A percentile compares a stretch with the other conserved stretches of the same genome.
These are phyloP conservation scores for Salvia miltiorrhiza DNA, from an alignment of 257 asterid species.

Conservation along the genomic window DNA sequence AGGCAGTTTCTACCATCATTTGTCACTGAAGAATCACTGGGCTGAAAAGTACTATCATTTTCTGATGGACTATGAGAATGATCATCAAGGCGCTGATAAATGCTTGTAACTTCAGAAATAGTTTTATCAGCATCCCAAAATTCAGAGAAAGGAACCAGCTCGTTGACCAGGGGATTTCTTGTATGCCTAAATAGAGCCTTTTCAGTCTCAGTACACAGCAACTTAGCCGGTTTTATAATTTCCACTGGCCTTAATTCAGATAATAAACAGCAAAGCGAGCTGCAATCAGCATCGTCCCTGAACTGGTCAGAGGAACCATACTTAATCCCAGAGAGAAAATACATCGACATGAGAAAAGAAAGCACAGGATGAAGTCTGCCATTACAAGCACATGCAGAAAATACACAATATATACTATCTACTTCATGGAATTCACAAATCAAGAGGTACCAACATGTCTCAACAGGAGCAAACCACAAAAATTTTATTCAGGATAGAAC, in stretches of 20 bases:
- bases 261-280: conserved; percentile 71
- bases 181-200: conserved; percentile 71
- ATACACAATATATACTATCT: not conserved
- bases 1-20: conserved; percentile 40
- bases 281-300: conserved; percentile 92
- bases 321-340: conserved; percentile 16
- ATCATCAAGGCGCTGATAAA: conserved; percentile 42
- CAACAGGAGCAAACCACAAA: not conserved
- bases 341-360: conserved; percentile 15
- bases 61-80: conserved; percentile 34
- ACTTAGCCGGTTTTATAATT: conserved; percentile 83
- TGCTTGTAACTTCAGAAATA: conserved; percentile 49
- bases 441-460: not conserved
- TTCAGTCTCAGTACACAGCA: conserved; percentile 84
- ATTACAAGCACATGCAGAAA: not conserved
- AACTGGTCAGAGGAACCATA: conserved; percentile 52
- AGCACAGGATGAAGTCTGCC: conserved; percentile 3
- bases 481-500: not conserved
- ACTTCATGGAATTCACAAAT: not conserved
- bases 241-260: conserved; percentile 96
- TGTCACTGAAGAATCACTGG: conserved; percentile 29
- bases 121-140: conserved; percentile 95
- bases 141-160: conserved; percentile 81
- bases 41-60: conserved; percentile 28
- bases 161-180: conserved; percentile 77